Conservation (phyloP, 768 basidiomycete genomes). For the Termitomyces sp. region DNA sequence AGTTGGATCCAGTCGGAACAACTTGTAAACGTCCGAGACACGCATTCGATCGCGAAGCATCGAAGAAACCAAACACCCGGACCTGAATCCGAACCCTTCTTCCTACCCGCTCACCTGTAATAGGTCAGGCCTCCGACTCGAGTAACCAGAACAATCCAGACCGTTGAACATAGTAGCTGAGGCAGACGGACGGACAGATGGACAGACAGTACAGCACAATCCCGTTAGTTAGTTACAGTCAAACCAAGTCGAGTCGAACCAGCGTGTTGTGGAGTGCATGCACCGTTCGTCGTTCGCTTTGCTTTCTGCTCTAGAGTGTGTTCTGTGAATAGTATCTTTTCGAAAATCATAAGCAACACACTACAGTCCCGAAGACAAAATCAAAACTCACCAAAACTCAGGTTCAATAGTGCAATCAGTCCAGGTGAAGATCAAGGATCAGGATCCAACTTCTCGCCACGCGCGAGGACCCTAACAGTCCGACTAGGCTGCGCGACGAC, state of each 20-base stretch:
- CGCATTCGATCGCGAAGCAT: background rate
- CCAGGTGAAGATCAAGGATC: slow-evolving; percentile 15
- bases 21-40: background rate
- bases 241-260: background rate
- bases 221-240: background rate
- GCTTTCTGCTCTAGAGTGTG: background rate
- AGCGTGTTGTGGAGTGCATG: background rate
- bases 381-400: background rate
- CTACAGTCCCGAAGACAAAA: background rate
- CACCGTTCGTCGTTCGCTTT: background rate
- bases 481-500: slow-evolving; percentile 67
- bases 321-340: background rate
- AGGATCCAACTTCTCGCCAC: slow-evolving; percentile 77
- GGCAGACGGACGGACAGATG: background rate
- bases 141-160: background rate
- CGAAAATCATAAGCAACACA: background rate
- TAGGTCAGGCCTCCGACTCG: background rate
- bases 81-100: too few relatives aligned
- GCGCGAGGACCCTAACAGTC: slow-evolving; percentile 73
- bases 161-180: background rate
- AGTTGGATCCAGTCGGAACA: background rate
- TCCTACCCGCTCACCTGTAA: background rate
- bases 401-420: background rate
- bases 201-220: background rate
- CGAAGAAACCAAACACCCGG: background rate